Conservation (phyloP, 2,329 filamentous ascomycete genomes). For the Epichloe gansuensis region DNA sequence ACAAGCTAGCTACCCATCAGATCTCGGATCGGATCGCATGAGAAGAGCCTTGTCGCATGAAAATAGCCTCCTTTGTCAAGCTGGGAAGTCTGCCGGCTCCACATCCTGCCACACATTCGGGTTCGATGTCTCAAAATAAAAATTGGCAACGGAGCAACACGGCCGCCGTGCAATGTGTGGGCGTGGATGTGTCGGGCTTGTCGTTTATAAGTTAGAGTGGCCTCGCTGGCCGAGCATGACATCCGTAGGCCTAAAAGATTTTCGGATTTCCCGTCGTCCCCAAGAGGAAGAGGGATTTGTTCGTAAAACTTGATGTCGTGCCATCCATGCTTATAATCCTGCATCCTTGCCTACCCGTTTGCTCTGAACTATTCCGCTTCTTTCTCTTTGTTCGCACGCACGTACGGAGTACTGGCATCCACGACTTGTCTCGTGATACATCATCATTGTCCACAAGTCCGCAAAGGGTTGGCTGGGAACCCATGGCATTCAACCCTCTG, state of each 20-base stretch:
- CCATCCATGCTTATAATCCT: background rate
- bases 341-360: too few relatives aligned
- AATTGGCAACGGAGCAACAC: background rate
- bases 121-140: background rate
- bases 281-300: background rate
- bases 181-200: background rate
- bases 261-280: background rate
- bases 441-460: background rate
- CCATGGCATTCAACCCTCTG: background rate
- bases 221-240: background rate
- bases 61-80: background rate
- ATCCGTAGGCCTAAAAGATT: background rate
- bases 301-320: background rate
- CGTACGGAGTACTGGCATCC: too few relatives aligned
- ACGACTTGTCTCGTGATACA: background rate
- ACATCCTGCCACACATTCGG: background rate
- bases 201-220: background rate
- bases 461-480: background rate
- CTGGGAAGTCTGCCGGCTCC: background rate
- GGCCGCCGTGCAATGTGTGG: background rate
- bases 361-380: too few relatives aligned
- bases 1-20: background rate
- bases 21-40: background rate
- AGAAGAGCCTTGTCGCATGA: background rate
- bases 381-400: background rate